Percentiles rank a stretch among this genome's conserved stretches.
phyloP scores from a whole-genome alignment of 2,329 filamentous ascomycete species.

The Tricladium varicosporioides region DNA sequence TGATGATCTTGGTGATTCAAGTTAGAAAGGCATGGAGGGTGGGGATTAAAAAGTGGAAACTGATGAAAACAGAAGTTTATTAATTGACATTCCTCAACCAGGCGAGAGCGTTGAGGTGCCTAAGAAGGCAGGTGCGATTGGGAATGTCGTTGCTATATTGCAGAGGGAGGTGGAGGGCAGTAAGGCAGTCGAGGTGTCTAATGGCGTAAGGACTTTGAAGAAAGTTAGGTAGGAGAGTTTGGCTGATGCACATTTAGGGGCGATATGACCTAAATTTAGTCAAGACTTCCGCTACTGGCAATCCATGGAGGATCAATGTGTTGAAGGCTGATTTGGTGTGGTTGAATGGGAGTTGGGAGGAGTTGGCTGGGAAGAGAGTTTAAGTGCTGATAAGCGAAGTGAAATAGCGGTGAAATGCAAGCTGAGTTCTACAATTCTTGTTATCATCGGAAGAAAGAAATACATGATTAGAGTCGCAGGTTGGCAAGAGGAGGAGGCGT shows the following conservation, averaged over 20 bases:
- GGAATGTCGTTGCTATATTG: slow-evolving; percentile 1
- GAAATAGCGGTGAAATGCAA: not conserved
- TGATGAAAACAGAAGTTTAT: not conserved
- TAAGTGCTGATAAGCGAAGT: not conserved
- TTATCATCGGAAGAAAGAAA: too few relatives aligned
- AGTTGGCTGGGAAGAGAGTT: not conserved
- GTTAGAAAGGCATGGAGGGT: not conserved
- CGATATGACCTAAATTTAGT: slow-evolving; percentile 3
- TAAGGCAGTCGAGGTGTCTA: slow-evolving; percentile 29
- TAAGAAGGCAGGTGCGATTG: not conserved
- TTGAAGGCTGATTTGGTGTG: slow-evolving; percentile 5
- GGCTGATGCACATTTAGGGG: not conserved
- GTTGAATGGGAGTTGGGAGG: slow-evolving; percentile 1
- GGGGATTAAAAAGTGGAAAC: too few relatives aligned
- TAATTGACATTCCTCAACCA: slow-evolving; percentile 3
- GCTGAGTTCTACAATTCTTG: too few relatives aligned
- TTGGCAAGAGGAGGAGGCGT: too few relatives aligned
- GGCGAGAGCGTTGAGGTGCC: not conserved
- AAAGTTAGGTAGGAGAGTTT: not conserved
- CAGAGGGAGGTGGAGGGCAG: not conserved
- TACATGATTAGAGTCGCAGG: too few relatives aligned
- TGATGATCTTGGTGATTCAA: not conserved
- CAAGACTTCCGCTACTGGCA: not conserved
- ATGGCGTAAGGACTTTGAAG: slow-evolving; percentile 43
- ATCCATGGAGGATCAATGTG: slow-evolving; percentile 5